phyloP scores from a whole-genome alignment of 208 protist species.

The Acanthamoeba sp. region DNA sequence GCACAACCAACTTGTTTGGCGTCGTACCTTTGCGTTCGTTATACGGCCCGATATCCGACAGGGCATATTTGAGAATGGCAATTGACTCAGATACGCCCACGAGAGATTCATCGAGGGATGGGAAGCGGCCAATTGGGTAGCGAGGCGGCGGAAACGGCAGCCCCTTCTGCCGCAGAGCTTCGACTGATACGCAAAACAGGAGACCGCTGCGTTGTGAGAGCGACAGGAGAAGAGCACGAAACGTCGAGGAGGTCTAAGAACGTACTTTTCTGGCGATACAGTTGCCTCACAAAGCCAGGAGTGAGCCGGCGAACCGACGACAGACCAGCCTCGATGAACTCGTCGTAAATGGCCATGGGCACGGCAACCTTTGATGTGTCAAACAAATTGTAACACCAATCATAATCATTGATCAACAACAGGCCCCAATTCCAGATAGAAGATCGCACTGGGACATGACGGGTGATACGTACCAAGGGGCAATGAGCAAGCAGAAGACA shows the following conservation, averaged over 20 bases:
- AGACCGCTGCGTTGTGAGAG: not conserved
- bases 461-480: not conserved
- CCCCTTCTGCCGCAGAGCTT: not conserved
- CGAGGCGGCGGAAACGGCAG: not conserved
- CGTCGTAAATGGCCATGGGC: slow-evolving; percentile 47
- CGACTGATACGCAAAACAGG: not conserved
- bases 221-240: too few species aligned
- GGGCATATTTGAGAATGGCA: slow-evolving; percentile 29
- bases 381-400: too few species aligned
- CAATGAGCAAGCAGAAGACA: slow-evolving; percentile 37
- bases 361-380: not conserved
- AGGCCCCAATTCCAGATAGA: too few species aligned
- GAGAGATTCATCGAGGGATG: not conserved
- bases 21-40: slow-evolving; percentile 1
- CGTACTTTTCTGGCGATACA: slow-evolving; percentile 21
- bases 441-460: not conserved
- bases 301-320: not conserved
- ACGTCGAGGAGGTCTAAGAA: not conserved
- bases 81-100: not conserved
- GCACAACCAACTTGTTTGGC: not conserved
- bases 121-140: slow-evolving; percentile 4
- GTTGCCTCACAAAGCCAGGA: slow-evolving; percentile 3
- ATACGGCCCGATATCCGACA: slow-evolving; percentile 48
- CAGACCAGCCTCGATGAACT: slow-evolving; percentile 41
- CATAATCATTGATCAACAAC: too few species aligned